Conservation (phyloP, 768 basidiomycete species). For the Amanita exitialis region DNA sequence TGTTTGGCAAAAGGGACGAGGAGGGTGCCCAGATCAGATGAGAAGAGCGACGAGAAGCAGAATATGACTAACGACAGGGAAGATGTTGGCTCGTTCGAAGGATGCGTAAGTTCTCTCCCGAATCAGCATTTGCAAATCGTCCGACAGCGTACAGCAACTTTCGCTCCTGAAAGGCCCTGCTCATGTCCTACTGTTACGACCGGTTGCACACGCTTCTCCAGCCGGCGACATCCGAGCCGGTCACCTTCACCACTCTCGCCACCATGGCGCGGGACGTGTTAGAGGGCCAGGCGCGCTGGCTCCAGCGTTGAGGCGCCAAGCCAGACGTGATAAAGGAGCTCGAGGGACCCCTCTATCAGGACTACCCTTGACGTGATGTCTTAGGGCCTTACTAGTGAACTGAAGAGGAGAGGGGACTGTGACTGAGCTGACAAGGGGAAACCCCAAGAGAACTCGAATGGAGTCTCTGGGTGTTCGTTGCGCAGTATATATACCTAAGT, state of each 20-base stretch:
- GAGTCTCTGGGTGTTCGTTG: no score
- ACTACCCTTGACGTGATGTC: no score
- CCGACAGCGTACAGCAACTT: conserved; percentile 96
- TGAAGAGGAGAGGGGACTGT: no score
- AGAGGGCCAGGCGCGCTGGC: conserved; percentile 54
- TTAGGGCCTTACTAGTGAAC: no score
- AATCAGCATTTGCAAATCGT: conserved; percentile 77
- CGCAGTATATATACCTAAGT: no score
- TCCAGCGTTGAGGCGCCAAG: conserved; percentile 31
- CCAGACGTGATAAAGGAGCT: conserved; percentile 46
- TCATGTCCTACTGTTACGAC: conserved; percentile 97
- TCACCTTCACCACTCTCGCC: conserved; percentile 51
- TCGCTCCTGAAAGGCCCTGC: conserved; percentile 76
- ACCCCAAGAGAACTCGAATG: no score
- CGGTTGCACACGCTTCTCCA: conserved; percentile 70
- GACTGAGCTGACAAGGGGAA: no score
- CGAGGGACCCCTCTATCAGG: no score
- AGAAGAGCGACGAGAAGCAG: conserved; percentile 24
- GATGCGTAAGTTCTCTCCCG: conserved; percentile 59
- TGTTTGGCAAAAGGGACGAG: conserved; percentile 66
- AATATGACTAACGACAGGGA: conserved; percentile 83
- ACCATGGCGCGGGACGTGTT: conserved; percentile 67
- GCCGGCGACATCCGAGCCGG: conserved; percentile 6
- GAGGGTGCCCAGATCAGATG: conserved; percentile 55
- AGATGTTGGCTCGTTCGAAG: conserved; percentile 81